Evolutionary conservation across 495 filamentous ascomycete genomes (phyloP), one percentile per base, ranked within the genome.

Genomic region (Aspergillus ostianus): DNA sequence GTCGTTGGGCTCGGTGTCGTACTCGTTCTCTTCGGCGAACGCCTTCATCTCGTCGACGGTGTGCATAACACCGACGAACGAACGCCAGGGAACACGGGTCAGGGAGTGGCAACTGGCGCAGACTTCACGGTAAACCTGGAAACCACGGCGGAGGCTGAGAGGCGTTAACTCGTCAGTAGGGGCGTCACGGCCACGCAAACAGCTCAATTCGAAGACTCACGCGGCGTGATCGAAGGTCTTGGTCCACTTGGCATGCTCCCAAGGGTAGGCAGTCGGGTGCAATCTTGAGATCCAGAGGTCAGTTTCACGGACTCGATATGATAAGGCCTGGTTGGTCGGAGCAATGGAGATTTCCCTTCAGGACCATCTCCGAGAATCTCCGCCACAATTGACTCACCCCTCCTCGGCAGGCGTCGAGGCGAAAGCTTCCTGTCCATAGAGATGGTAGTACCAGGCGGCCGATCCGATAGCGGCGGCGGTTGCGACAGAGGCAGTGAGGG

Each of bases 81-180:
- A 67, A 71, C 95, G 91, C 85, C 93, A 99, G 53, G 95, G 92
- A 51, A 99, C 85, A 78, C 95, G 90, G 72, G 83, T 86, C 53
- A 99, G 87, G 55, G 95, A 98, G 84, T 99, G 95, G 83, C 95
- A 99, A 59, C 90, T 88, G 53, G 93, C 85, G 84, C 95, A 99
- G 67, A 99, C 95, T 79, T 99, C 95, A 68, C 88, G 92, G 85
- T 99, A 99, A 71, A 99, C 95, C 81, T 97, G 95, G 87, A 99
- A 98, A 78, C 95, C 95, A 79, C 95, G 93, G 70, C 95, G 94
- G 66, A 99, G 92, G 67, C 93, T 97, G 59, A 18, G 64, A 13
- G 32, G 51, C 52, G 51, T 51, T 51, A 64, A 64, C 58, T 46
- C 32, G 27, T 59, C 58, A 60, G 70, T 64, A 69, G 41, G 41